These are phyloP conservation scores for Apiospora phragmitis DNA, from an alignment of 2,329 filamentous ascomycete genomes.

Conservation along the genomic window DNA sequence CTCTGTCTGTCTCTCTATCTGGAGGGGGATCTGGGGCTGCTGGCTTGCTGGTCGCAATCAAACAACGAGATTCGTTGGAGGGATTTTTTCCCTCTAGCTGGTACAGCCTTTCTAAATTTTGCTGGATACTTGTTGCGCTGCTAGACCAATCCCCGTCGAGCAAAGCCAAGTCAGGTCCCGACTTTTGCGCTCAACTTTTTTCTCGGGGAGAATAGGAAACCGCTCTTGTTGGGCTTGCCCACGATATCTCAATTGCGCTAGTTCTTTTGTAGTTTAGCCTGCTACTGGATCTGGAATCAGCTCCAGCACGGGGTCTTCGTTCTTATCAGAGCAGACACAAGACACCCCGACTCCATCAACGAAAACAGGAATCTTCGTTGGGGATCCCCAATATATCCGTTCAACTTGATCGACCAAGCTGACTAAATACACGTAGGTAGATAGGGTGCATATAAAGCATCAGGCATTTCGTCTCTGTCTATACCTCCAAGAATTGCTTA, in stretches of 20 bases:
- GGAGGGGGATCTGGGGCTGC: background rate
- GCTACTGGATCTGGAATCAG: background rate
- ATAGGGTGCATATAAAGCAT: background rate
- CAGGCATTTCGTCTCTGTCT: background rate
- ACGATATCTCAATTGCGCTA: conserved; percentile 5
- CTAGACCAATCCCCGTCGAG: background rate
- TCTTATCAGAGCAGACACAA: background rate
- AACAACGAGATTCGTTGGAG: conserved; percentile 2
- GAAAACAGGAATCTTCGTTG: background rate
- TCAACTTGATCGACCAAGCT: background rate
- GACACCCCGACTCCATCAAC: background rate
- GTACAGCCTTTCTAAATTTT: conserved; percentile 11
- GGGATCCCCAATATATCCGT: background rate
- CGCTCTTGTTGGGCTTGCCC: conserved; percentile 9
- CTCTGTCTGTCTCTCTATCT: background rate
- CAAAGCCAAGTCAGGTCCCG: conserved; percentile 2
- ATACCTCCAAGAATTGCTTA: no score
- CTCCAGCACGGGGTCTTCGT: background rate
- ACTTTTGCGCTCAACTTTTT: conserved; percentile 12
- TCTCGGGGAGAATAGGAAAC: conserved; percentile 11
- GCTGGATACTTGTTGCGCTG: conserved; percentile 10
- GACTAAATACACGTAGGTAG: background rate
- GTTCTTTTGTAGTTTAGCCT: background rate
- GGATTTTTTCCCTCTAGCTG: conserved; percentile 4
- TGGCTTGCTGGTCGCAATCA: conserved; percentile 1